phyloP scores from a whole-genome alignment of 2,329 filamentous ascomycete species.

The Exophiala viscosa region DNA sequence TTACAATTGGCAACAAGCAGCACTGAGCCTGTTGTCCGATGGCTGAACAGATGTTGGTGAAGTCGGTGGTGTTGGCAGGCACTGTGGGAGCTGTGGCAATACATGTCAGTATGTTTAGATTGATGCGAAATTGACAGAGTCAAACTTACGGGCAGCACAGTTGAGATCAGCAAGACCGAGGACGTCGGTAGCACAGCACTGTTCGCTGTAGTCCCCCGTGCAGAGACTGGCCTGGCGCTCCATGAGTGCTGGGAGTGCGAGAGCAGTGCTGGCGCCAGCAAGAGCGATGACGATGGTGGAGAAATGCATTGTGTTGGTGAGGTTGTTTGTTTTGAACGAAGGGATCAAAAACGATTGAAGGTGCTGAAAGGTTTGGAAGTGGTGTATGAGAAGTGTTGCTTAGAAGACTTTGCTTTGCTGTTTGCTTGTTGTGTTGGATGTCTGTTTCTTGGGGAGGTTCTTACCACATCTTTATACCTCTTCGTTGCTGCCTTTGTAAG shows the following conservation, averaged over 20 bases:
- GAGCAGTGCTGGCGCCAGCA: conserved; percentile 14
- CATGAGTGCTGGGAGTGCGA: conserved; percentile 24
- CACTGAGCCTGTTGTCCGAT: conserved; percentile 56
- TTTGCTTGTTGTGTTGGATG: no score
- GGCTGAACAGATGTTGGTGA: conserved; percentile 46
- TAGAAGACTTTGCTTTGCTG: background rate
- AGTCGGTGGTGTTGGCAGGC: conserved; percentile 31
- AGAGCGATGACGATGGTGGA: conserved; percentile 21
- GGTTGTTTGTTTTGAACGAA: conserved; percentile 4
- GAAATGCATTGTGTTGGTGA: conserved; percentile 24
- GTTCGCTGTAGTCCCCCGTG: conserved; percentile 34
- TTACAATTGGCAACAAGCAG: conserved; percentile 52
- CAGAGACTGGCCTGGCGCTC: conserved; percentile 20
- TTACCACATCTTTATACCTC: no score
- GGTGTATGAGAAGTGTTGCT: background rate
- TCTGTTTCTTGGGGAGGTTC: no score
- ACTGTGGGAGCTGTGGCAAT: background rate
- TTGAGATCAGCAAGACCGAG: conserved; percentile 56
- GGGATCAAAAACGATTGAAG: background rate
- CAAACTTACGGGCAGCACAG: conserved; percentile 52
- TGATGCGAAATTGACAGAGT: background rate
- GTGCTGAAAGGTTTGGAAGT: background rate
- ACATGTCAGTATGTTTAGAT: background rate
- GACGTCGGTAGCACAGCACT: conserved; percentile 62
- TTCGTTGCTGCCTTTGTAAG: background rate